A percentile compares a stretch with the other conserved stretches of the same genome.
These are phyloP conservation scores for Mycena vulgaris DNA, from an alignment of 768 basidiomycete genomes.

Conservation along the genomic window DNA sequence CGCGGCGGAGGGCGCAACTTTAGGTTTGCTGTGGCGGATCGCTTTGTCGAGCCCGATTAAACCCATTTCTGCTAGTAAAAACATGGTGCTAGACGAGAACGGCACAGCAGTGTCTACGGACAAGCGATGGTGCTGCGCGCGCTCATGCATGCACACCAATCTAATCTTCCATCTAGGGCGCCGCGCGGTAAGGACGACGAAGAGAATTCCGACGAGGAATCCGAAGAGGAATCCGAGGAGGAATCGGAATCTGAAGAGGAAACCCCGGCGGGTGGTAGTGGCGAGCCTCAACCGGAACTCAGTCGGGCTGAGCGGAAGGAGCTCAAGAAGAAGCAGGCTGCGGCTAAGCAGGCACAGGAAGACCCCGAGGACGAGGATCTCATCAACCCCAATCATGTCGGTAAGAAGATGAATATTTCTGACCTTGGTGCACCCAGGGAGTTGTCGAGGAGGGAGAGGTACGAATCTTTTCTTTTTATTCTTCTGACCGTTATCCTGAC, in stretches of 20 bases:
- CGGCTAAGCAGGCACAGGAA: slow-evolving; percentile 57
- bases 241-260: no score
- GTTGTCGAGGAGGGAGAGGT: slow-evolving; percentile 79
- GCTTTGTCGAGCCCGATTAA: slow-evolving; percentile 10
- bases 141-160: slow-evolving; percentile 24
- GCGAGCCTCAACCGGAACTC: slow-evolving; percentile 66
- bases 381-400: slow-evolving; percentile 84
- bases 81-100: slow-evolving; percentile 71
- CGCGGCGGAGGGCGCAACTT: slow-evolving; percentile 92
- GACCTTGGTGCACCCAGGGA: slow-evolving; percentile 79
- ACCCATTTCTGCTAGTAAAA: slow-evolving; percentile 59
- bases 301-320: slow-evolving; percentile 82
- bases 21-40: slow-evolving; percentile 62
- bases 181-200: slow-evolving; percentile 52
- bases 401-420: slow-evolving; percentile 82
- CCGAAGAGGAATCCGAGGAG: slow-evolving; percentile 53
- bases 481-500: background rate
- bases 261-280: slow-evolving; percentile 41
- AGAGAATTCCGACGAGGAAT: slow-evolving; percentile 46
- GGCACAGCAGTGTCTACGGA: slow-evolving; percentile 68
- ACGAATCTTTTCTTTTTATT: slow-evolving; percentile 31
- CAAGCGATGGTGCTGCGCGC: slow-evolving; percentile 58
- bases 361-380: slow-evolving; percentile 76
- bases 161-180: slow-evolving; percentile 36
- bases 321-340: slow-evolving; percentile 85